Evolutionary conservation across 305 asterid species (phyloP), one percentile per base, ranked within the genome.

Genomic region (Rubia tinctorum): DNA sequence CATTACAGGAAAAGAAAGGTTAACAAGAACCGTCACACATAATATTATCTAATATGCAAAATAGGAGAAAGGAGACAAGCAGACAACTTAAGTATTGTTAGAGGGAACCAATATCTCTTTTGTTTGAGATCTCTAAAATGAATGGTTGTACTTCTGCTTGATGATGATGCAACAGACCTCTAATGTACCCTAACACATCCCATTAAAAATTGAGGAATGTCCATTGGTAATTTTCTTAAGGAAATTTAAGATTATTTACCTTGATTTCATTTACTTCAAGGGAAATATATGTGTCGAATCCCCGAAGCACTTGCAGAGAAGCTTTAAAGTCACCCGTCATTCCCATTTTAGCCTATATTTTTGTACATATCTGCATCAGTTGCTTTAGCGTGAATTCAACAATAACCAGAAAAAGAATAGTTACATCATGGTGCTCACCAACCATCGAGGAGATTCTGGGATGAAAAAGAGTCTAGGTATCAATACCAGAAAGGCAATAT

Each of bases 371-470:
- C 71, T 43, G 71, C 22, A 69, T 87, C 69, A 83, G 80, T 62
- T 58, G 23, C 73, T 45, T 66, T 44, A 71, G 81, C 45, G 25
- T 56, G 71, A 40, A 71, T 39, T 67, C 30, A 30, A 70, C 67
- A 72, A 58, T 58, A 74, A 60, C 69, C 60, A n/a, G 62, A 56
- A 74, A 8, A 22, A 69, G 47, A 3, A 78, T 76, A 73, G 76
- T 2, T 44, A 65, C 42, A 81, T 75, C 56, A 76, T 64, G 75
- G 42, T 75, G 78, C 98, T 91, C 88, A 91, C 98, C 98, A 93
- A 85, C 98, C 98, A 79, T 82, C 97, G 87, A 82, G 98, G 98
- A 88, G 97, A 93, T 85, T 93, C 97, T 0, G 98, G 98, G 78
- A 93, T 88, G 90, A 91, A 93, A 82, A 93, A 93, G 55, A 91